These are phyloP conservation scores for Hyaloscypha variabilis DNA, from an alignment of 495 filamentous ascomycete genomes.

Conservation along the genomic window DNA sequence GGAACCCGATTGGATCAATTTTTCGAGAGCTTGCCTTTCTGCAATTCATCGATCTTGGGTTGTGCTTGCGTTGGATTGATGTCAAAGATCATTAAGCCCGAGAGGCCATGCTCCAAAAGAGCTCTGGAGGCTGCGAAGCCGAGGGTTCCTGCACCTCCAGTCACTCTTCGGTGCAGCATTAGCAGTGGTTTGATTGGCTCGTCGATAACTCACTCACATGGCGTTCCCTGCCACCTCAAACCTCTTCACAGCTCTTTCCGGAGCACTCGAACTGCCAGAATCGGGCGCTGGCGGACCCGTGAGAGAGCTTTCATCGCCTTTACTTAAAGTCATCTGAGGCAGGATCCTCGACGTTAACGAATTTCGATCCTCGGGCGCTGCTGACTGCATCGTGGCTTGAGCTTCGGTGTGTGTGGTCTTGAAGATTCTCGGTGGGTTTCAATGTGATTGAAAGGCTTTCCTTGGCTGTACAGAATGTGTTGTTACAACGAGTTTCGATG, in stretches of 20 bases:
- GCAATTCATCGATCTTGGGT: slow-evolving; percentile 44
- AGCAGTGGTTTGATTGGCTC: neutral
- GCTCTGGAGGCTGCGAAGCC: slow-evolving; percentile 60
- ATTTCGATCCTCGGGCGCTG: slow-evolving; percentile 28
- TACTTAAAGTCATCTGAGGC: slow-evolving; percentile 61
- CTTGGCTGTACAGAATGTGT: too few relatives aligned
- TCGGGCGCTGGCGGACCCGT: slow-evolving; percentile 46
- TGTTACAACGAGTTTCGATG: too few relatives aligned
- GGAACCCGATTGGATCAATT: neutral
- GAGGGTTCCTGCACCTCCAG: slow-evolving; percentile 71
- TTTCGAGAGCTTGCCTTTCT: neutral
- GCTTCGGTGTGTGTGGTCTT: neutral
- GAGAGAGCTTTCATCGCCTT: slow-evolving; percentile 47
- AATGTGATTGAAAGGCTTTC: neutral
- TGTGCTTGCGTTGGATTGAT: slow-evolving; percentile 48
- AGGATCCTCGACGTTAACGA: slow-evolving; percentile 41
- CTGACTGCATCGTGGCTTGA: neutral
- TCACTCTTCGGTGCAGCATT: slow-evolving; percentile 46
- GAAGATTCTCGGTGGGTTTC: neutral
- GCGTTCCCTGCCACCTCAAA: slow-evolving; percentile 68
- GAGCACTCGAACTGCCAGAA: slow-evolving; percentile 43
- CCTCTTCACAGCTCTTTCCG: slow-evolving; percentile 52
- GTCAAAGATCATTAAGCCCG: slow-evolving; percentile 65
- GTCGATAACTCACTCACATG: slow-evolving; percentile 35
- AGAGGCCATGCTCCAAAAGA: slow-evolving; percentile 71